phyloP scores from a whole-genome alignment of 495 filamentous ascomycete species.

The Penicillium pulvis region DNA sequence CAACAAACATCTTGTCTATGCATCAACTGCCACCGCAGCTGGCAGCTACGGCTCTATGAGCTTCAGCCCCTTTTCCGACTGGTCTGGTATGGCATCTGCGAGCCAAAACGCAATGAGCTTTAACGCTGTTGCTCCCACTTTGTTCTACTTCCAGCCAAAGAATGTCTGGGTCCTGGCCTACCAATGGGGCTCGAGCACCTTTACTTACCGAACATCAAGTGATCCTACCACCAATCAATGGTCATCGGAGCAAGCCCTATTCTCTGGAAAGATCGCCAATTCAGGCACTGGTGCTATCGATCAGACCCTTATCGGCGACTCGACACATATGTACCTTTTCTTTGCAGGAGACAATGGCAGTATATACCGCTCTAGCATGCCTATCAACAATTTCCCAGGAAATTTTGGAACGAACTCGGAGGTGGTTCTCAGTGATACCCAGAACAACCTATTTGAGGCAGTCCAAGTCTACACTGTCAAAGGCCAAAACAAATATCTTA shows the following conservation, averaged over 20 bases:
- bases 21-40: background rate
- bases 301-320: conserved; percentile 34
- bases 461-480: conserved; percentile 24
- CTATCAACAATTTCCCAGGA: background rate
- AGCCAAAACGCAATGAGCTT: background rate
- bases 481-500: conserved; percentile 56
- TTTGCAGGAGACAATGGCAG: background rate
- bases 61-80: background rate
- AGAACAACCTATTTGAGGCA: background rate
- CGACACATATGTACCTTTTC: conserved; percentile 10
- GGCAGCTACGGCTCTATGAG: background rate
- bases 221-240: conserved; percentile 60
- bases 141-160: conserved; percentile 65
- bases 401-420: background rate
- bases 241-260: conserved; percentile 55
- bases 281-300: conserved; percentile 56
- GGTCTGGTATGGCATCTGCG: background rate
- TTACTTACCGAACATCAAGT: conserved; percentile 59
- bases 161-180: conserved; percentile 61
- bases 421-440: background rate
- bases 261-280: conserved; percentile 53
- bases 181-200: conserved; percentile 60
- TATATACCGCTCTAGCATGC: background rate
- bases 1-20: background rate
- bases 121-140: conserved; percentile 54